phyloP scores from a whole-genome alignment of 139 green algal genomes.

The Raphidocelis subcapitata region DNA sequence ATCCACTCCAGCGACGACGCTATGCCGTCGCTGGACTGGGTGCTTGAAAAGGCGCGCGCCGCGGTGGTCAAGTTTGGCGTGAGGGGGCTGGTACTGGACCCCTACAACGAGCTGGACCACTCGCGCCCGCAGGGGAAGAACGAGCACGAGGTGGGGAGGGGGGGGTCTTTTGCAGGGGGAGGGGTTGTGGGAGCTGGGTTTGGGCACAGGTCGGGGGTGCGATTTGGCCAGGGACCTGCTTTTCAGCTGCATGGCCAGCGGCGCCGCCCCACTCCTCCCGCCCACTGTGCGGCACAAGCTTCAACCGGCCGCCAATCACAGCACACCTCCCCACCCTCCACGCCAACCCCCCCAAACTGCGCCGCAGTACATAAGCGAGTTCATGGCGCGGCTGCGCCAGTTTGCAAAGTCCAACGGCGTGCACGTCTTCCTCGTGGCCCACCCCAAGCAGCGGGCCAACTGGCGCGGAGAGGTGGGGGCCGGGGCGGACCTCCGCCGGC shows the following conservation, averaged over 20 bases:
- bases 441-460: conserved; percentile 78
- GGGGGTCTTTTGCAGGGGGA: conserved; percentile 37
- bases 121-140: conserved; percentile 46
- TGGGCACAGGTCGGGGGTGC: background rate
- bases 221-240: background rate
- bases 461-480: conserved; percentile 80
- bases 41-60: conserved; percentile 77
- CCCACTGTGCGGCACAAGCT: background rate
- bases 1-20: conserved; percentile 40
- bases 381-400: conserved; percentile 85
- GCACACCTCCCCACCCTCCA: too few relatives aligned
- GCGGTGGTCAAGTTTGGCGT: conserved; percentile 90
- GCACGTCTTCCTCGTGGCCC: conserved; percentile 98
- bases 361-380: too few relatives aligned
- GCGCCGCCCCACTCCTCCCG: background rate
- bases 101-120: conserved; percentile 98
- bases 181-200: conserved; percentile 17
- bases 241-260: background rate
- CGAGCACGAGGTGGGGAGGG: conserved; percentile 88
- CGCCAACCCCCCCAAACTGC: too few relatives aligned
- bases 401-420: conserved; percentile 82
- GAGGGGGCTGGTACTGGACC: conserved; percentile 93
- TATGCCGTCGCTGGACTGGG: conserved; percentile 76
- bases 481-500: too few relatives aligned
- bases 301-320: too few relatives aligned